A percentile compares a stretch with the other conserved stretches of the same genome.
Conservation (phyloP, 345 rosid species). For the Eucalyptus microcorys region DNA sequence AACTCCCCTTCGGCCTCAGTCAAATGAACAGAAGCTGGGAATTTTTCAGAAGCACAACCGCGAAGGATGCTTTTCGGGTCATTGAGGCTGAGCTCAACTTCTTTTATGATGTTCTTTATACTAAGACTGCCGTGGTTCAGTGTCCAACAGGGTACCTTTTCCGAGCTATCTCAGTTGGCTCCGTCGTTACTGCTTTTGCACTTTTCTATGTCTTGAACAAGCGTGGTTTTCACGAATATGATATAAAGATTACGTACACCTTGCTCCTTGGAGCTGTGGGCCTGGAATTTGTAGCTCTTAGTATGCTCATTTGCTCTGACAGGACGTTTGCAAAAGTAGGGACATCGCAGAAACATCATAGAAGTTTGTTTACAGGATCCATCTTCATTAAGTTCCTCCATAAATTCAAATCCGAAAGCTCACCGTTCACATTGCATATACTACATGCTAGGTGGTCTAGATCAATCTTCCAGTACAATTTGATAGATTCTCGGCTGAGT, state of each 20-base stretch:
- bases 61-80: neutral
- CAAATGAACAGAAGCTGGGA: accelerated
- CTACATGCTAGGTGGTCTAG: neutral
- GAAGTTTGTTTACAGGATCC: neutral
- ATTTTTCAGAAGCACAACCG: accelerated
- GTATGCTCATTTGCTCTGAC: neutral
- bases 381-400: neutral
- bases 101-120: neutral
- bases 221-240: neutral
- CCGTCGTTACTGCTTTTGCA: neutral
- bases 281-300: neutral
- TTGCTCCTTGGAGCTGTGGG: neutral
- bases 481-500: neutral
- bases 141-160: neutral
- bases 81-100: neutral
- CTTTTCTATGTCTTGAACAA: neutral
- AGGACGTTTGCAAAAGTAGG: accelerated
- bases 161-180: neutral
- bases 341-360: neutral
- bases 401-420: neutral
- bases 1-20: accelerated
- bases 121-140: neutral
- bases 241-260: neutral
- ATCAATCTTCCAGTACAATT: neutral
- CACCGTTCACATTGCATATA: neutral